Evolutionary conservation across 306 rosid species (phyloP).

Genomic region (Fragaria nilgerrensis): DNA sequence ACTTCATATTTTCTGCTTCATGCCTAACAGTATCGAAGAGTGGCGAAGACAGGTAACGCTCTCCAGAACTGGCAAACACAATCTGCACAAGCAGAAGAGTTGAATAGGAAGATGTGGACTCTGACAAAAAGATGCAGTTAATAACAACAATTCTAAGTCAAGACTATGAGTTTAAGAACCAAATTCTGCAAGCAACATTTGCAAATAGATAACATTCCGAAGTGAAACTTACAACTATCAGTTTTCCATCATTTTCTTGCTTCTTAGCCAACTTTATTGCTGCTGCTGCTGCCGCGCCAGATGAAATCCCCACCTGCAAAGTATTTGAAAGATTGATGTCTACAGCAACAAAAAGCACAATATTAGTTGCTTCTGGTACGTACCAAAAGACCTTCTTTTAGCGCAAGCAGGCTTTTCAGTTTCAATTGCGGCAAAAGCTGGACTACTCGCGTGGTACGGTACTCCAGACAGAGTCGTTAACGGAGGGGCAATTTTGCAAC

Average conservation of each 20-base stretch:
- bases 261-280: constrained; percentile 63
- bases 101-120: neutral
- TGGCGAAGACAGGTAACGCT: constrained; percentile 52
- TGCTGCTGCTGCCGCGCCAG: constrained; percentile 79
- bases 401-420: constrained; percentile 60
- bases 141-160: neutral
- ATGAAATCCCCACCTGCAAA: constrained; percentile 75
- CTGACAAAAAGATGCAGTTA: neutral
- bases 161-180: neutral
- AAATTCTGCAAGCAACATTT: neutral
- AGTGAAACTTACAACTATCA: constrained; percentile 51
- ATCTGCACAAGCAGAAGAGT: constrained; percentile 29
- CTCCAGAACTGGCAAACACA: constrained; percentile 68
- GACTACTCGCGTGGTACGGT: too few relatives aligned
- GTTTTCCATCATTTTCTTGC: constrained; percentile 72
- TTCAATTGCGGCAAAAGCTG: too few relatives aligned
- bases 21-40: constrained; percentile 57
- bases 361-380: neutral
- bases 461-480: too few relatives aligned
- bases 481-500: too few relatives aligned
- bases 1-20: constrained; percentile 58
- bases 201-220: constrained; percentile 22
- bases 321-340: neutral
- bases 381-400: constrained; percentile 69
- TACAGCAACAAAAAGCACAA: neutral